Conservation (phyloP, 106 monocot genomes). For the Dendrobium chrysotoxum region DNA sequence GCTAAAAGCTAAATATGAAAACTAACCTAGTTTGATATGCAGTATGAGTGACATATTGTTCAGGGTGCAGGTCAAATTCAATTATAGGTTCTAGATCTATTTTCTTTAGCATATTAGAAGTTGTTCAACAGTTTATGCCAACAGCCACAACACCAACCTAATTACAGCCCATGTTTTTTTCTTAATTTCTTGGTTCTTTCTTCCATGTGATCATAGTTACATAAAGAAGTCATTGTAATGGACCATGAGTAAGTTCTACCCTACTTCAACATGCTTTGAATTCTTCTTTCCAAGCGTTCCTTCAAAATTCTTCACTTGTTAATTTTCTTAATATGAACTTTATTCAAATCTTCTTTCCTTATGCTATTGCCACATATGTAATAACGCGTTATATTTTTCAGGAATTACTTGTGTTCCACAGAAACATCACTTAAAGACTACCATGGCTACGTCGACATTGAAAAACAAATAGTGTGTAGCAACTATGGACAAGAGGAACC, state of each 20-base stretch:
- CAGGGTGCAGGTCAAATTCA: too few relatives aligned
- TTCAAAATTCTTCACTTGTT: too few relatives aligned
- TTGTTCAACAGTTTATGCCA: background rate
- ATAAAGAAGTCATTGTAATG: too few relatives aligned
- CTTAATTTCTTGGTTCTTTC: background rate
- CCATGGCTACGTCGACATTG: constrained; percentile 36
- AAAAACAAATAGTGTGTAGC: constrained; percentile 28
- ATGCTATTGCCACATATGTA: too few relatives aligned
- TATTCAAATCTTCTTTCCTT: background rate
- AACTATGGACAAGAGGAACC: constrained; percentile 24
- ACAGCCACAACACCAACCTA: background rate
- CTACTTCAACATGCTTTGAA: background rate
- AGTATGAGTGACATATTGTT: too few relatives aligned
- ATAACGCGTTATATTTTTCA: constrained; percentile 17
- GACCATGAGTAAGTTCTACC: too few relatives aligned
- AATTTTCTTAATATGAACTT: background rate
- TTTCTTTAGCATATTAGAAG: background rate
- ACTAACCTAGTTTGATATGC: too few relatives aligned
- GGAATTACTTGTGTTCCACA: constrained; percentile 44
- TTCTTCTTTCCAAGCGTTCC: background rate
- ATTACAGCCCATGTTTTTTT: background rate
- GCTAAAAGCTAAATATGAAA: too few relatives aligned
- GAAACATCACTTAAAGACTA: constrained; percentile 23
- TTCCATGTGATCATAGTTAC: too few relatives aligned
- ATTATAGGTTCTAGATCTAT: too few relatives aligned